These are phyloP conservation scores for Phaeosphaeriaceae sp. DNA, from an alignment of 2,329 filamentous ascomycete species.

Conservation along the genomic window DNA sequence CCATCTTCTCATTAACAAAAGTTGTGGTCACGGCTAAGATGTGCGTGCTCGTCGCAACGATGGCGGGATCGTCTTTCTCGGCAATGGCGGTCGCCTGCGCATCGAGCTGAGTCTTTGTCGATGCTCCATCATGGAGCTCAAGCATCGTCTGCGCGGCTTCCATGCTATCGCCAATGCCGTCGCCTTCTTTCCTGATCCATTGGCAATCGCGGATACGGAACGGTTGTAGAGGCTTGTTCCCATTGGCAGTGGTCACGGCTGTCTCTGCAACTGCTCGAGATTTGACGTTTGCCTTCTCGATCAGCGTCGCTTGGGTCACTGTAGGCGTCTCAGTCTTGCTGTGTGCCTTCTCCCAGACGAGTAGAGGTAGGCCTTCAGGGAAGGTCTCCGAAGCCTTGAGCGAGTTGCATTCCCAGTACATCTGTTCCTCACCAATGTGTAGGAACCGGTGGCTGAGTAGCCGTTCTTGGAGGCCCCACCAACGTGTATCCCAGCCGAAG, in stretches of 20 bases:
- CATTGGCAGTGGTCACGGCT: neutral
- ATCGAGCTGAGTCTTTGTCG: neutral
- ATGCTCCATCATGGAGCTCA: slow-evolving; percentile 7
- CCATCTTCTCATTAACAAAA: neutral
- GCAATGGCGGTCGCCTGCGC: too few species aligned
- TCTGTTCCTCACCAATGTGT: slow-evolving; percentile 39
- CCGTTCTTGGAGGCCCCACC: slow-evolving; percentile 46
- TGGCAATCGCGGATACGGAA: slow-evolving; percentile 14
- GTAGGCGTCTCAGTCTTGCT: slow-evolving; percentile 12
- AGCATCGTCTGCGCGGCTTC: slow-evolving; percentile 21
- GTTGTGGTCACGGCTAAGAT: neutral
- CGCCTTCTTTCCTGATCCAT: slow-evolving; percentile 32
- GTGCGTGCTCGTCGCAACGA: neutral
- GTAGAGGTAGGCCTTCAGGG: slow-evolving; percentile 40
- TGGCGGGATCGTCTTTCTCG: neutral
- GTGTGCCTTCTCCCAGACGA: slow-evolving; percentile 48
- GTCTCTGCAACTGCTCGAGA: neutral
- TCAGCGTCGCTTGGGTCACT: neutral
- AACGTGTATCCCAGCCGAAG: slow-evolving; percentile 45
- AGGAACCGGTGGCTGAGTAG: slow-evolving; percentile 44
- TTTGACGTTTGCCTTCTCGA: neutral
- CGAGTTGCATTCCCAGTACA: slow-evolving; percentile 49
- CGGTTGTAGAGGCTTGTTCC: neutral
- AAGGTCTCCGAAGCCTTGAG: slow-evolving; percentile 48
- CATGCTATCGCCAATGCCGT: slow-evolving; percentile 19